These are phyloP conservation scores for Penicillium herquei DNA, from an alignment of 495 filamentous ascomycete species.

Conservation along the genomic window DNA sequence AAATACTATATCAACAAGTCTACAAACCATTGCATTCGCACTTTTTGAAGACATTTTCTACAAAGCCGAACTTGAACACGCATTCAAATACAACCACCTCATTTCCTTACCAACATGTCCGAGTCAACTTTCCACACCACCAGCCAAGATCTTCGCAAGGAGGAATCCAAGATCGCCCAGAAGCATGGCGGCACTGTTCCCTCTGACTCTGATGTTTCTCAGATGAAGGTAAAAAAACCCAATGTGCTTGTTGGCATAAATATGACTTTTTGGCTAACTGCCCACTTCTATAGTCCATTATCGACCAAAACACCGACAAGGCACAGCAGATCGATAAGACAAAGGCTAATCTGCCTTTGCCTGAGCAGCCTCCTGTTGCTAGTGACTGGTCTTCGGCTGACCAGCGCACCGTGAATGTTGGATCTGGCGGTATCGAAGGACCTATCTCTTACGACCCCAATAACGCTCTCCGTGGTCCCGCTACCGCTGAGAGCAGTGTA, in stretches of 20 bases:
- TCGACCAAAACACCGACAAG: constrained; percentile 54
- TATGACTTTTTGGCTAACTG: neutral
- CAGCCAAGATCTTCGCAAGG: constrained; percentile 50
- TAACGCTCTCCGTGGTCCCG: constrained; percentile 60
- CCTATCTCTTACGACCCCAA: constrained; percentile 56
- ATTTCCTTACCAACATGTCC: constrained; percentile 38
- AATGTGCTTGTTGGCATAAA: neutral
- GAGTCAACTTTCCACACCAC: constrained; percentile 52
- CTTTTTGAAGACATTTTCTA: neutral
- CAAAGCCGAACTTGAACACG: neutral
- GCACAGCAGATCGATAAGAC: constrained; percentile 60
- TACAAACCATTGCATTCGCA: neutral
- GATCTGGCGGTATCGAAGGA: constrained; percentile 53
- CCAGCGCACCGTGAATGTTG: constrained; percentile 63
- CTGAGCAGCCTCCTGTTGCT: constrained; percentile 67
- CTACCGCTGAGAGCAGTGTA: constrained; percentile 58
- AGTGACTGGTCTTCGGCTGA: constrained; percentile 79
- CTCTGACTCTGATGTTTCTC: constrained; percentile 46
- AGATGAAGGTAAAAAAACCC: constrained; percentile 38
- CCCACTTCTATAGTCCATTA: constrained; percentile 37
- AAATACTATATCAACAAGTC: neutral
- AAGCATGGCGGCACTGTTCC: constrained; percentile 41
- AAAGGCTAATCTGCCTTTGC: constrained; percentile 72
- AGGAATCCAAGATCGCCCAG: constrained; percentile 44
- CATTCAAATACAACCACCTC: neutral